These are phyloP conservation scores for Serendipita vermifera DNA, from an alignment of 768 basidiomycete species.

Conservation along the genomic window DNA sequence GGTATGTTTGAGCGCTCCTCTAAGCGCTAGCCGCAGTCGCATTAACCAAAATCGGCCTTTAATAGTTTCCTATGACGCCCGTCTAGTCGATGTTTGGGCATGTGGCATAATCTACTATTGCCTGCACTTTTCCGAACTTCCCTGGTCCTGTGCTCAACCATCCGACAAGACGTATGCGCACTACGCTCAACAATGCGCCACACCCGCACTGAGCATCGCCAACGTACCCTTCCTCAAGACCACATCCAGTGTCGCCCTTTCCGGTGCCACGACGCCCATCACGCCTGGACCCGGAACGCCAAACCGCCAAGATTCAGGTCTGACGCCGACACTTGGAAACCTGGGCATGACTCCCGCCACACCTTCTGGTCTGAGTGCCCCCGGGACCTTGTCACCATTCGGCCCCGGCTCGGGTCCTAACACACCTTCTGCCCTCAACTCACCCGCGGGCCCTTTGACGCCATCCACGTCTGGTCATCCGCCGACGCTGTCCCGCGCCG, in stretches of 20 bases:
- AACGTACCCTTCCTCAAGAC: slow-evolving; percentile 6
- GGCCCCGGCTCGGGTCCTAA: too few species aligned
- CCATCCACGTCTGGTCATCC: slow-evolving; percentile 33
- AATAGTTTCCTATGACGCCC: slow-evolving; percentile 67
- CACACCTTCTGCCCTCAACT: too few species aligned
- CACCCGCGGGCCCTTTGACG: too few species aligned
- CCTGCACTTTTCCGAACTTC: slow-evolving; percentile 93
- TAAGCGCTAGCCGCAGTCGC: slow-evolving; percentile 29
- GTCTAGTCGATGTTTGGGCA: slow-evolving; percentile 96
- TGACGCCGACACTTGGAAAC: neutral
- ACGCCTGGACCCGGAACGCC: slow-evolving; percentile 1
- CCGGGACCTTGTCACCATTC: too few species aligned
- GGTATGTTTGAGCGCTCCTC: slow-evolving; percentile 19
- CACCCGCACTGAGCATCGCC: slow-evolving; percentile 7
- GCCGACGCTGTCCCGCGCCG: slow-evolving; percentile 21
- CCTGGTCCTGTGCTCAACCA: slow-evolving; percentile 88
- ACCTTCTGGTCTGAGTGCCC: slow-evolving; percentile 16
- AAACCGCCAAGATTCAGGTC: neutral
- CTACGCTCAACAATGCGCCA: slow-evolving; percentile 40
- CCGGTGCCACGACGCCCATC: slow-evolving; percentile 12
- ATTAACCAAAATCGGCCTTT: slow-evolving; percentile 13
- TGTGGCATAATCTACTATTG: slow-evolving; percentile 97
- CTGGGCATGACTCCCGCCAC: slow-evolving; percentile 7
- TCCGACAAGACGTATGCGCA: slow-evolving; percentile 68
- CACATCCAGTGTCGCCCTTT: slow-evolving; percentile 27